A percentile compares a stretch with the other conserved stretches of the same genome.
Conservation (phyloP, 2,329 filamentous ascomycete genomes). For the Claviceps sp. region DNA sequence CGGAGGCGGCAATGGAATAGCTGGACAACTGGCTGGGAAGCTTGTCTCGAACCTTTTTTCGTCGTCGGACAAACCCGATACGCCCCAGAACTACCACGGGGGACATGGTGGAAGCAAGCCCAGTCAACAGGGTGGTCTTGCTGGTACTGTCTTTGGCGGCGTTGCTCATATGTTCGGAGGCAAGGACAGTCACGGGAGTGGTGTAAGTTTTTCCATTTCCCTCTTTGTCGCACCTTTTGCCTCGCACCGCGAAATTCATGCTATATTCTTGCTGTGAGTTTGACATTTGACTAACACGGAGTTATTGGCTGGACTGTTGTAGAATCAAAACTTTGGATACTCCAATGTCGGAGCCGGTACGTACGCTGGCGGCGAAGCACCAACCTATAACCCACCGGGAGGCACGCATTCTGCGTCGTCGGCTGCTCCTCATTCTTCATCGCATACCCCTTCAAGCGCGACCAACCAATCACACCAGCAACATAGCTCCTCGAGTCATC, state of each 20-base stretch:
- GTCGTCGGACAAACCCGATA: slow-evolving; percentile 30
- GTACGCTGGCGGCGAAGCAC: slow-evolving; percentile 50
- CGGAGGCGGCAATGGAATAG: slow-evolving; percentile 25
- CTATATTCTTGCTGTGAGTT: neutral
- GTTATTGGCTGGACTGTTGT: neutral
- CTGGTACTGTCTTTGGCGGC: slow-evolving; percentile 40
- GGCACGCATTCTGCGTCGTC: slow-evolving; percentile 14
- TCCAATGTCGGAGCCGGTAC: slow-evolving; percentile 39
- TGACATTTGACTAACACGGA: slow-evolving; percentile 6
- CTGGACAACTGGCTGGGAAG: slow-evolving; percentile 44
- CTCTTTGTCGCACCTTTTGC: neutral
- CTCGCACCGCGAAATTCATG: neutral
- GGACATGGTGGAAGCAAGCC: slow-evolving; percentile 25
- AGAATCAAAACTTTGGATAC: slow-evolving; percentile 50
- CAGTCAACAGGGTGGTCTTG: slow-evolving; percentile 33
- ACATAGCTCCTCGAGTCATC: slow-evolving; percentile 12
- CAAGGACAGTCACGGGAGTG: slow-evolving; percentile 19
- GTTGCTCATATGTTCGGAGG: slow-evolving; percentile 41
- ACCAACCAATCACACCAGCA: slow-evolving; percentile 15
- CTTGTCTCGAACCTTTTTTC: slow-evolving; percentile 43
- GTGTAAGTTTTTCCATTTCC: slow-evolving; percentile 4
- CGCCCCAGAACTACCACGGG: slow-evolving; percentile 35
- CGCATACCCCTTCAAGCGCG: slow-evolving; percentile 13
- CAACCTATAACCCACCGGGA: slow-evolving; percentile 28
- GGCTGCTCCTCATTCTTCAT: slow-evolving; percentile 9